Evolutionary conservation across 1,284 basidiomycete species (phyloP).

Genomic region (Ganoderma multipileum): DNA sequence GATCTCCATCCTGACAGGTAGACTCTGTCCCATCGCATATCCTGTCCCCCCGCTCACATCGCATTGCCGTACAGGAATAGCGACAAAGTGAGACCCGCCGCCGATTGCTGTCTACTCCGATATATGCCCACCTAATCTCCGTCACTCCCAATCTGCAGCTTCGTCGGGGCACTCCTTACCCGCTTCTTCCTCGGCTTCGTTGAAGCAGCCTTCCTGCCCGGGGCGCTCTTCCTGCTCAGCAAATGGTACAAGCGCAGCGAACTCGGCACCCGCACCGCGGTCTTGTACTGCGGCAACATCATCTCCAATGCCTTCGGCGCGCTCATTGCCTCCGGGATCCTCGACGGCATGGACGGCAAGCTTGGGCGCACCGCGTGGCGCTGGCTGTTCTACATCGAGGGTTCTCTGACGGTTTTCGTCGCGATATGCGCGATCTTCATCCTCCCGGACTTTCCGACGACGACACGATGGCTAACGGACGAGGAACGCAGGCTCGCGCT

Average conservation of each 20-base stretch:
- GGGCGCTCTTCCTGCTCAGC: slow-evolving; percentile 64
- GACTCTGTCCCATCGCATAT: not conserved
- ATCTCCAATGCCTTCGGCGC: slow-evolving; percentile 87
- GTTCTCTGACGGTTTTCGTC: slow-evolving; percentile 67
- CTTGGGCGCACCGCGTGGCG: slow-evolving; percentile 79
- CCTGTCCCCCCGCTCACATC: not conserved
- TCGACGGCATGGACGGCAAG: slow-evolving; percentile 73
- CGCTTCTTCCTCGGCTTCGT: slow-evolving; percentile 79
- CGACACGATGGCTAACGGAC: slow-evolving; percentile 62
- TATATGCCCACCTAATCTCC: slow-evolving; percentile 10
- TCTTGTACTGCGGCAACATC: slow-evolving; percentile 77
- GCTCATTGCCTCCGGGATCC: slow-evolving; percentile 77
- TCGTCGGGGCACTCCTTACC: slow-evolving; percentile 70
- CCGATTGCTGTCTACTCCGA: slow-evolving; percentile 4
- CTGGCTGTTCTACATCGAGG: slow-evolving; percentile 81
- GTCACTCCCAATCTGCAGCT: slow-evolving; percentile 48
- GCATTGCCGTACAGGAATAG: slow-evolving; percentile 23
- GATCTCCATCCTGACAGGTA: slow-evolving; percentile 35
- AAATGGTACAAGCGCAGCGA: slow-evolving; percentile 78
- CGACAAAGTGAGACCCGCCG: slow-evolving; percentile 31
- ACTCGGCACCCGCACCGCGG: slow-evolving; percentile 76
- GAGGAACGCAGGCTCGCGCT: slow-evolving; percentile 71
- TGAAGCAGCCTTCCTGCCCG: slow-evolving; percentile 81
- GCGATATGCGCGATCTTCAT: slow-evolving; percentile 69
- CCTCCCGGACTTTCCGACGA: slow-evolving; percentile 80